Evolutionary conservation across 768 basidiomycete species (phyloP), one percentile per base, ranked within the genome.

Genomic region (Russula dissimulans): DNA sequence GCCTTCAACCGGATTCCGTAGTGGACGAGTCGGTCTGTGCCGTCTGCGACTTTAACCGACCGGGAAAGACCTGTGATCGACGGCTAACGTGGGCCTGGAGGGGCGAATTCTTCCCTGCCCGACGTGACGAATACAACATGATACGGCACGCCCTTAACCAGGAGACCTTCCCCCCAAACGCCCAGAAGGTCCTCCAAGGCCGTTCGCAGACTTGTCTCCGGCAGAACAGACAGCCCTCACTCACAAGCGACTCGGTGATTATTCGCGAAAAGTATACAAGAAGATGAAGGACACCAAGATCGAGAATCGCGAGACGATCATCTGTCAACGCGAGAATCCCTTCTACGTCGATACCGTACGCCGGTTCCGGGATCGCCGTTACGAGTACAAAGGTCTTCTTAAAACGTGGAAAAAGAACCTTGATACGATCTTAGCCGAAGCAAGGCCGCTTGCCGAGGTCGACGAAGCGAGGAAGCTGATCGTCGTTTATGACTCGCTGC

Each of bases 321-420:
- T 98, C 53, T 99, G 97, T 71, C 97, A 99, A 70, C 79, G 87
- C 59, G 97, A 98, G 72, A 98, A 99, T 66, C 95, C 97, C 0
- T 99, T 99, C 81, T 99, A 99, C 69, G 91, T 98, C 67, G 94
- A 99, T 73, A 99, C 97, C 18, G 97, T 99, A 51, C 89, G 95
- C 47, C 83, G 86, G 51, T 99, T 98, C 78, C 83, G 97, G 70
- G 97, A 99, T 74, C 86, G 97, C 42, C 89, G 97, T 26, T 99
- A 99, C 75, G 93, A 97, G 69, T 99, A 99, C 81, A 99, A 99
- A 76, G 95, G 95, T 9, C 78, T 97, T 41, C 95, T 84, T 75
- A 99, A 99, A 76, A 95, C 91, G 9, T 98, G 95, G 97, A 99
- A 97, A 83, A 97, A 97, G 78, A 97, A 91, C 66, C 80, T 97